These are phyloP conservation scores for Fusarium foetens DNA, from an alignment of 2,329 filamentous ascomycete species.

Conservation along the genomic window DNA sequence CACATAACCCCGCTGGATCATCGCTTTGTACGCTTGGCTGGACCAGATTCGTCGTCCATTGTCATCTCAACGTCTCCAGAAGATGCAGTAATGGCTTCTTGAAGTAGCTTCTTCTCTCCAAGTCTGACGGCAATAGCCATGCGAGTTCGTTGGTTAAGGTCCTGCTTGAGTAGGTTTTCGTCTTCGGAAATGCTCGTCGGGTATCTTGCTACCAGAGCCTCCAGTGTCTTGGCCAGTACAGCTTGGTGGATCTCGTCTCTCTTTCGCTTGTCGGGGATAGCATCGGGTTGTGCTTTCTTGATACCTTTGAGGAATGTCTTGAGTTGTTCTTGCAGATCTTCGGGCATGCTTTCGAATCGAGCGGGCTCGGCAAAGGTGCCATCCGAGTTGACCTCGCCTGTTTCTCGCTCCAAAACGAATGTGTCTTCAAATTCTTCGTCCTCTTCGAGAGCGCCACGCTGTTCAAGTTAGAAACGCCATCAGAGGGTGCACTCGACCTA, in stretches of 20 bases:
- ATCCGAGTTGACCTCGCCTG: constrained; percentile 61
- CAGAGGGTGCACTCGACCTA: constrained; percentile 42
- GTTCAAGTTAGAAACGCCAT: too few relatives aligned
- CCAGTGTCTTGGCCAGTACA: constrained; percentile 53
- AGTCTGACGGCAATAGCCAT: constrained; percentile 76
- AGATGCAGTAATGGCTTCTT: constrained; percentile 58
- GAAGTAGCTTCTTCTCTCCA: constrained; percentile 76
- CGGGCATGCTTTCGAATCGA: constrained; percentile 56
- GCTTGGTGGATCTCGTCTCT: constrained; percentile 58
- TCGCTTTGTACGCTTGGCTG: constrained; percentile 47
- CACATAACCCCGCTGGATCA: constrained; percentile 24
- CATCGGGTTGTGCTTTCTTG: constrained; percentile 55
- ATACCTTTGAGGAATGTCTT: constrained; percentile 61
- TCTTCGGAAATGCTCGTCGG: constrained; percentile 56
- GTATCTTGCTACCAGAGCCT: constrained; percentile 55
- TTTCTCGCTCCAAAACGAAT: constrained; percentile 73
- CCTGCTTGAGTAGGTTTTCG: constrained; percentile 49
- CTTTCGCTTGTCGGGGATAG: constrained; percentile 60
- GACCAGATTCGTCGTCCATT: constrained; percentile 39
- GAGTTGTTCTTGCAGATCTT: constrained; percentile 64
- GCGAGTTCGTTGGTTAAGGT: constrained; percentile 51
- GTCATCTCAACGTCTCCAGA: constrained; percentile 42
- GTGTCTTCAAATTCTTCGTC: constrained; percentile 77
- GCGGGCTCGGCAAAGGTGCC: constrained; percentile 56
- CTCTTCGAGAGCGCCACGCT: constrained; percentile 63